These are phyloP conservation scores for Microbotryum saponariae DNA, from an alignment of 1,284 basidiomycete species.

Conservation along the genomic window DNA sequence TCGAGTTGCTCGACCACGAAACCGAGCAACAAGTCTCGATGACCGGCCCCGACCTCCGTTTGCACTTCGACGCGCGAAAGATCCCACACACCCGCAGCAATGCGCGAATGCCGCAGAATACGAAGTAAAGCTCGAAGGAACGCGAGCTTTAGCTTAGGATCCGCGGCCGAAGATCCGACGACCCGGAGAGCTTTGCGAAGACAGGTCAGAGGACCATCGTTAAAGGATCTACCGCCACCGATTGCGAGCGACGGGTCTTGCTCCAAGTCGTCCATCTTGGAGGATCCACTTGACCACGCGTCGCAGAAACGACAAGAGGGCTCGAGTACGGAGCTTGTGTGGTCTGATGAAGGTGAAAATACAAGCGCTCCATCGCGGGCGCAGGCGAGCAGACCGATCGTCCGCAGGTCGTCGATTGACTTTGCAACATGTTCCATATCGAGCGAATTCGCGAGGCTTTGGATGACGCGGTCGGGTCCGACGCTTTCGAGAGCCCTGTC, in stretches of 20 bases:
- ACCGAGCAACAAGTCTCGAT: neutral
- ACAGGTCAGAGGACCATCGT: conserved; percentile 7
- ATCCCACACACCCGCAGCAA: neutral
- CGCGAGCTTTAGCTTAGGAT: conserved; percentile 6
- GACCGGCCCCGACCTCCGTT: neutral
- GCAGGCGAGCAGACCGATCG: conserved; percentile 20
- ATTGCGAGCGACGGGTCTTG: neutral
- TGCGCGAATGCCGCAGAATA: conserved; percentile 9
- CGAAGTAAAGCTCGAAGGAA: conserved; percentile 3
- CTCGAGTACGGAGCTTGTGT: neutral
- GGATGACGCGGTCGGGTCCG: neutral
- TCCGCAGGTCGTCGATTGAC: conserved; percentile 2
- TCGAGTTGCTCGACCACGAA: conserved; percentile 4
- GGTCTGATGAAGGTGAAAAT: neutral
- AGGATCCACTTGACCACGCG: neutral
- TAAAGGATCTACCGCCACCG: conserved; percentile 6
- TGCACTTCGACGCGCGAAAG: neutral
- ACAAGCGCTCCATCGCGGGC: conserved; percentile 15
- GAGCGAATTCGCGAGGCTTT: conserved; percentile 5
- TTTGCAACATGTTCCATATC: neutral
- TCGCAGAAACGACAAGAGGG: conserved; percentile 20
- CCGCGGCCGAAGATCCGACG: neutral
- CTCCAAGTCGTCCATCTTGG: neutral
- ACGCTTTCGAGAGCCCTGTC: neutral
- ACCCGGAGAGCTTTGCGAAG: neutral